Evolutionary conservation across 371 early-diverging fungal genomes (phyloP).

Genomic region (Lichtheimia ornata): DNA sequence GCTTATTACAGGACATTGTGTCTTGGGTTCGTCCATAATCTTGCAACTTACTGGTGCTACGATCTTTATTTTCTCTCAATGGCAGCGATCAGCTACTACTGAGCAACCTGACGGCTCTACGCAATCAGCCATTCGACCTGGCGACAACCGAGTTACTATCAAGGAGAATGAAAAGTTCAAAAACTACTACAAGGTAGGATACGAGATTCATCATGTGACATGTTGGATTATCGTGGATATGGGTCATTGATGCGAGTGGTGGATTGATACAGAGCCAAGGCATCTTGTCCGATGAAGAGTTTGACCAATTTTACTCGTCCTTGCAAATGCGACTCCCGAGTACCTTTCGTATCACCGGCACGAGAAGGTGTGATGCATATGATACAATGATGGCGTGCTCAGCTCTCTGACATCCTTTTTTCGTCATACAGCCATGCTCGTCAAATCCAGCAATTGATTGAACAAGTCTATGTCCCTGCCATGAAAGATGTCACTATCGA

Average conservation of each 20-base stretch:
- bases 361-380: conserved; percentile 58
- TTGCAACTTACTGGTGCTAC: background rate
- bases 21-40: background rate
- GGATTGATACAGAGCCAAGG: conserved; percentile 55
- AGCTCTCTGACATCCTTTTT: background rate
- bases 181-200: conserved; percentile 72
- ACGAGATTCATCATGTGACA: background rate
- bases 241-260: background rate
- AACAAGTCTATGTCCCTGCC: conserved; percentile 54
- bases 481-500: conserved; percentile 64
- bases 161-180: conserved; percentile 71
- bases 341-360: conserved; percentile 94
- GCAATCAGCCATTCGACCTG: background rate
- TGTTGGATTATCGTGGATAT: background rate
- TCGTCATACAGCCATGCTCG: conserved; percentile 34
- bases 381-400: background rate
- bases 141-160: conserved; percentile 17
- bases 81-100: background rate
- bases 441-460: conserved; percentile 54
- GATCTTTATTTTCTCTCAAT: background rate
- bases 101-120: background rate
- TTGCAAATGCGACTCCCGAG: conserved; percentile 80
- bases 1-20: background rate
- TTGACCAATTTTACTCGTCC: conserved; percentile 65
- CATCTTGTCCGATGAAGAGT: conserved; percentile 84